A percentile compares a stretch with the other conserved stretches of the same genome.
These are phyloP conservation scores for Globisporangium alternatum DNA, from an alignment of 352 stramenopile species.

Conservation along the genomic window DNA sequence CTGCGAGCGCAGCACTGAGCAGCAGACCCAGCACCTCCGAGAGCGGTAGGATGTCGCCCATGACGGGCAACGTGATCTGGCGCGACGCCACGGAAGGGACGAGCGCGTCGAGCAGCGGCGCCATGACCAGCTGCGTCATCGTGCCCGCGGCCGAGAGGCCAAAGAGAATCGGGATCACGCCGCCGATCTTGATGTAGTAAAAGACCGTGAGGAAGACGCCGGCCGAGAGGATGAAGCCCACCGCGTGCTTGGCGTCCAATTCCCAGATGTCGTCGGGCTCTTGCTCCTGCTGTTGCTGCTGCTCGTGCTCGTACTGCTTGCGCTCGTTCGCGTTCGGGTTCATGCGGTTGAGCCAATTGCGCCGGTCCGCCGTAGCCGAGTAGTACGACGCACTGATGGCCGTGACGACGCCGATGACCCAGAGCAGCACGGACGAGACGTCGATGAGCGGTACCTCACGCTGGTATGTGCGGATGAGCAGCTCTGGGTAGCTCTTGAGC, in stretches of 20 bases:
- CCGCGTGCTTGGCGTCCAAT: conserved; percentile 53
- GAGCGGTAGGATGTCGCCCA: conserved; percentile 38
- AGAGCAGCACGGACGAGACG: conserved; percentile 58
- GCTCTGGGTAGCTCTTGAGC: conserved; percentile 32
- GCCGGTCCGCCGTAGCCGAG: conserved; percentile 29
- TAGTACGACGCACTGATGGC: conserved; percentile 66
- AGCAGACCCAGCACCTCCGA: conserved; percentile 51
- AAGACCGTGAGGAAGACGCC: conserved; percentile 63
- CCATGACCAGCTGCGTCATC: conserved; percentile 52
- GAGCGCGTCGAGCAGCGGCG: conserved; percentile 32
- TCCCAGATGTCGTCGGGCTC: conserved; percentile 41
- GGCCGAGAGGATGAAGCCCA: conserved; percentile 62
- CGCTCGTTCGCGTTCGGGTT: conserved; percentile 19
- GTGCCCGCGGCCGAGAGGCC: conserved; percentile 45
- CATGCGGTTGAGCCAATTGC: conserved; percentile 17
- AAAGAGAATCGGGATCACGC: conserved; percentile 68
- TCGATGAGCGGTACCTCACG: conserved; percentile 51
- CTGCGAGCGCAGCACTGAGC: conserved; percentile 30
- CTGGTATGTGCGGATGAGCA: conserved; percentile 44
- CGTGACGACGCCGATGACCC: conserved; percentile 55
- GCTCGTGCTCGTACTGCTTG: conserved; percentile 23
- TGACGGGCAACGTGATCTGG: conserved; percentile 32
- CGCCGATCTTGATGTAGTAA: conserved; percentile 66
- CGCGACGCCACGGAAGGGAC: conserved; percentile 34
- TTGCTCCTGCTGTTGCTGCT: conserved; percentile 17